phyloP scores from a whole-genome alignment of 1,284 basidiomycete genomes.

The Apiotrichum porosum region DNA sequence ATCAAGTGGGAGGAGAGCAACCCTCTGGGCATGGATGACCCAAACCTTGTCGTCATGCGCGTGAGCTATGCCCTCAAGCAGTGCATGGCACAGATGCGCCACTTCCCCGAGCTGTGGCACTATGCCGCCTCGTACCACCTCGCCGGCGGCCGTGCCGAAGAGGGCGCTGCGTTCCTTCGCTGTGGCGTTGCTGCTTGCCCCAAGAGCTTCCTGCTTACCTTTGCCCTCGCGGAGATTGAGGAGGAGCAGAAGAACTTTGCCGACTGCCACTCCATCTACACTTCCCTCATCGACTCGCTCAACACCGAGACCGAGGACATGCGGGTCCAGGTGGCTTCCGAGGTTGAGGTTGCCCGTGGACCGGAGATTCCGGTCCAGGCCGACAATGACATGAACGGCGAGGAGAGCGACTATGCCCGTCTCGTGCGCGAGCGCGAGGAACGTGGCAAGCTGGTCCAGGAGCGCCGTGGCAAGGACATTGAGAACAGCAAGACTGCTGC shows the following conservation, averaged over 20 bases:
- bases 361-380: conserved; percentile 38
- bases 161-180: conserved; percentile 74
- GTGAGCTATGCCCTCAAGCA: conserved; percentile 81
- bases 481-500: conserved; percentile 51
- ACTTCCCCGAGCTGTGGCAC: conserved; percentile 94
- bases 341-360: conserved; percentile 49
- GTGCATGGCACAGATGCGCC: conserved; percentile 76
- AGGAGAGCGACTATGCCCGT: conserved; percentile 48
- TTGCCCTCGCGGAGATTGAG: conserved; percentile 78
- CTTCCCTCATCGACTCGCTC: conserved; percentile 65
- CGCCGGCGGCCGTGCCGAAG: conserved; percentile 70
- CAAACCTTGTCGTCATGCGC: conserved; percentile 59
- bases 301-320: conserved; percentile 67
- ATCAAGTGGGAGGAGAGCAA: conserved; percentile 95
- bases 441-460: conserved; percentile 52
- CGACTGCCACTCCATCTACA: conserved; percentile 65
- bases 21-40: conserved; percentile 82
- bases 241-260: conserved; percentile 63
- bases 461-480: conserved; percentile 50
- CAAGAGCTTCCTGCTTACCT: conserved; percentile 78
- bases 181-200: conserved; percentile 86
- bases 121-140: conserved; percentile 80
- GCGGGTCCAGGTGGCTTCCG: conserved; percentile 55
- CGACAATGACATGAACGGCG: conserved; percentile 38
- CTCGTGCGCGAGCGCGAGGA: conserved; percentile 61